Evolutionary conservation across 2,329 filamentous ascomycete species (phyloP).

Genomic region (Colletotrichum ledebouriae): DNA sequence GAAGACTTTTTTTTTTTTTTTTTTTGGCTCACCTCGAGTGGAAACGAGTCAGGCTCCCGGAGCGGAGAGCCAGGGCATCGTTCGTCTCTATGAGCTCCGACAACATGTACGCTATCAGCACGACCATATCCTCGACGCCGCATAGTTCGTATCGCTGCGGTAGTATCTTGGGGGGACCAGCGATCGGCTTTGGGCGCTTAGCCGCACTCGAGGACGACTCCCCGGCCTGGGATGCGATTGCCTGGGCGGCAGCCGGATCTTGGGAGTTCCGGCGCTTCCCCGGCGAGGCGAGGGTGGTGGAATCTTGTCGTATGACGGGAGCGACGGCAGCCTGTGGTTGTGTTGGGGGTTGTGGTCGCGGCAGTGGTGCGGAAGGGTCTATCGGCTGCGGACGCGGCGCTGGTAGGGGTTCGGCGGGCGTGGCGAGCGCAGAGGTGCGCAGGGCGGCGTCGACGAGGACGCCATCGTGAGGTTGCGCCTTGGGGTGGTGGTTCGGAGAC

Average conservation of each 20-base stretch:
- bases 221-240: constrained; percentile 42
- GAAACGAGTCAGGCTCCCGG: constrained; percentile 91
- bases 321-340: constrained; percentile 30
- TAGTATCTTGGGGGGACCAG: constrained; percentile 68
- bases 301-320: constrained; percentile 23
- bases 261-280: constrained; percentile 62
- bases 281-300: constrained; percentile 50
- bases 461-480: constrained; percentile 11
- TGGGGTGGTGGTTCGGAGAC: constrained; percentile 43
- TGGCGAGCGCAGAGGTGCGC: constrained; percentile 44
- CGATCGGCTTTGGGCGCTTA: constrained; percentile 68
- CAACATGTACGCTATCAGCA: constrained; percentile 94
- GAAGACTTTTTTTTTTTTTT: constrained; percentile 16
- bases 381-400: constrained; percentile 42
- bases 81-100: constrained; percentile 95
- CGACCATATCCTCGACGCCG: constrained; percentile 86
- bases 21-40: constrained; percentile 80
- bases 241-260: constrained; percentile 47
- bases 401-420: constrained; percentile 45
- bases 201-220: constrained; percentile 50
- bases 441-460: constrained; percentile 47
- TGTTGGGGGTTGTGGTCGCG: constrained; percentile 39
- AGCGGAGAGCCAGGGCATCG: constrained; percentile 85
- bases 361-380: constrained; percentile 36
- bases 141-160: constrained; percentile 86